A percentile compares a stretch with the other conserved stretches of the same genome.
Evolutionary conservation across 176 grass and related monocot species (phyloP).

Genomic region (Raddia guianensis): DNA sequence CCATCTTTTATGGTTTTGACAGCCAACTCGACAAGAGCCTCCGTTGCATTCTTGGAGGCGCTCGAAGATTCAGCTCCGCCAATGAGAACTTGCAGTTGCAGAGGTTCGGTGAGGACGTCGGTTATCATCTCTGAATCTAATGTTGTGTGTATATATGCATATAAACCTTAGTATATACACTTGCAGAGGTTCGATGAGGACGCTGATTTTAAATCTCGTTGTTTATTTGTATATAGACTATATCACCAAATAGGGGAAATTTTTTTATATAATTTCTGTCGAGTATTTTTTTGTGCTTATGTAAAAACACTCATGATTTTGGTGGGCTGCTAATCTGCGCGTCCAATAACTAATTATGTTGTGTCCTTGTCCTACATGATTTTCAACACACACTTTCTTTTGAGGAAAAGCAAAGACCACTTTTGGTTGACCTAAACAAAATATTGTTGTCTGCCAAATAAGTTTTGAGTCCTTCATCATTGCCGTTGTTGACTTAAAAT

Average conservation of each 20-base stretch:
- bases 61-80: background rate
- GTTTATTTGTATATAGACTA: constrained; percentile 21
- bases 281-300: constrained; percentile 2
- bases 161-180: background rate
- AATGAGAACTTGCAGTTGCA: background rate
- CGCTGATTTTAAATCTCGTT: constrained; percentile 15
- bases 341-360: background rate
- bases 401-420: no score
- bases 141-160: constrained; percentile 34
- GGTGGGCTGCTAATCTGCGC: background rate
- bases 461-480: constrained; percentile 28
- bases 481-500: background rate
- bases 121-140: background rate
- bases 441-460: constrained; percentile 21
- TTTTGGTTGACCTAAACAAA: constrained; percentile 36
- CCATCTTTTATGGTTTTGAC: constrained; percentile 6
- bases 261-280: constrained; percentile 34
- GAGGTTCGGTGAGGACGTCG: constrained; percentile 16
- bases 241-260: background rate
- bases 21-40: constrained; percentile 10
- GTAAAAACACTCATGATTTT: constrained; percentile 29
- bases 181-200: no score
- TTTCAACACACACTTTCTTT: background rate
- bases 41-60: constrained; percentile 37
- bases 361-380: constrained; percentile 12